Evolutionary conservation across 768 basidiomycete genomes (phyloP), one percentile per base, ranked within the genome.

Genomic region (Lentinus brumalis): DNA sequence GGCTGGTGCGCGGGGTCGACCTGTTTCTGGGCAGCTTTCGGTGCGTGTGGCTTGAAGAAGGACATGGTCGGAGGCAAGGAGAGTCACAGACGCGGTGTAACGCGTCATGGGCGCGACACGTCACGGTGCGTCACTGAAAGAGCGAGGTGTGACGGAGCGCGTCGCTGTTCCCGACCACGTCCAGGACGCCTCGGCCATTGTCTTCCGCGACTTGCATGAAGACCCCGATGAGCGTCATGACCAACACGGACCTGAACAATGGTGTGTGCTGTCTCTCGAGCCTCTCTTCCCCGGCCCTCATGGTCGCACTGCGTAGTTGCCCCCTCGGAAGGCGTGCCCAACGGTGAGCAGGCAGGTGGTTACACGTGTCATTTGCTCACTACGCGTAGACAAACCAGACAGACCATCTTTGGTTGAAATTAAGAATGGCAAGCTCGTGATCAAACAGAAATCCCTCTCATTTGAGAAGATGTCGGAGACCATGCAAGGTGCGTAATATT

Each of bases 381-480:
- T 30, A 3, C 50, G 26, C 41, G 41, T 66, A 77, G 81, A 73
- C 41, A 75, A 76, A 70, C 71, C 68, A 42, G 75, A 75, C 51
- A 84, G 78, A 69, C 56, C 74, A 1, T 64, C 76, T 7, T 73
- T 87, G 15, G 83, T 81, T 4, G 90, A 92, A 61, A 69, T 92
- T 14, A 91, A 83, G 78, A 91, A 89, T 71, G 91, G 89, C 21
- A 94, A 87, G 71, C 82, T 89, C 3, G 64, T 84, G 11, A 86
- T 92, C 69, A 89, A 82, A 73, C 92, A 94, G 78, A 93, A 91
- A 73, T 75, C 81, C 15, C 68, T 87, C 38, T 84, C 88, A 0
- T 83, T 91, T 51, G 89, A 92, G 75, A 92, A 91, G 71, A 79
- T 86, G 66, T 89, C 88, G 6, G 90, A 92, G 70, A 92, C 91